Base-by-base conservation (phyloP, 768 basidiomycete genomes). In the Suillus americanus region DNA sequence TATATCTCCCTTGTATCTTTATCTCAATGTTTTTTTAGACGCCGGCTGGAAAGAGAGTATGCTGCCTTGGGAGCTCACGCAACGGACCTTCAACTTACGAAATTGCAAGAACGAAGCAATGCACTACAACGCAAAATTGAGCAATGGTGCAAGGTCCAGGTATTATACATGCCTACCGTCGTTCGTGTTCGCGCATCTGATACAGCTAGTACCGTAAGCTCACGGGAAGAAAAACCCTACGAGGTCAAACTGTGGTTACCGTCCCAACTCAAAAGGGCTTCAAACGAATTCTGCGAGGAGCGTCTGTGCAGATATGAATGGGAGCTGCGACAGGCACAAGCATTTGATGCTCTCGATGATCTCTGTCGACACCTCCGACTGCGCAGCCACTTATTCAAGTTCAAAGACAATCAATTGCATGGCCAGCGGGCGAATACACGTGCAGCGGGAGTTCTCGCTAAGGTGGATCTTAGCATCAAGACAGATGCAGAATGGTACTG, bases 71-170 rank as follows among this genome's bases (percentile, higher is more conserved):
- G 70, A 5, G 0, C 60, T 0, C 70, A 75, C 62, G 56, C 77
- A 16, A 79, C 75, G 0, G 64, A 69, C 37, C 69, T 71, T 10
- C 77, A 80, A 60, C 63, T 65, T 13, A 61, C 71, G 5, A 76
- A 76, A 51, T n/a, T 78, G 3, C 62, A 73, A 18, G 72, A 75
- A 62, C 68, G 69, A 0, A 65, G 66, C 1, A 73, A 71, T 54
- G 30, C 60, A 1, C 63, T 79, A 0, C 63, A 60, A 20, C 60
- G 70, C 20, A 66, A 68, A 25, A 75, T 78, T 16, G 67, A 75
- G n/a, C 68, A 72, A 1, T 79, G 77, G 77, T 51, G 54, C 10
- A 51, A 18, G 1, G 63, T 75, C 16, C 77, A 78, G 57, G 59
- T 66, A 4, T 62, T 77, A 0, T 77, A 78, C 37, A 75, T 76